phyloP scores from a whole-genome alignment of 257 asterid species.

The Solanum pennellii region DNA sequence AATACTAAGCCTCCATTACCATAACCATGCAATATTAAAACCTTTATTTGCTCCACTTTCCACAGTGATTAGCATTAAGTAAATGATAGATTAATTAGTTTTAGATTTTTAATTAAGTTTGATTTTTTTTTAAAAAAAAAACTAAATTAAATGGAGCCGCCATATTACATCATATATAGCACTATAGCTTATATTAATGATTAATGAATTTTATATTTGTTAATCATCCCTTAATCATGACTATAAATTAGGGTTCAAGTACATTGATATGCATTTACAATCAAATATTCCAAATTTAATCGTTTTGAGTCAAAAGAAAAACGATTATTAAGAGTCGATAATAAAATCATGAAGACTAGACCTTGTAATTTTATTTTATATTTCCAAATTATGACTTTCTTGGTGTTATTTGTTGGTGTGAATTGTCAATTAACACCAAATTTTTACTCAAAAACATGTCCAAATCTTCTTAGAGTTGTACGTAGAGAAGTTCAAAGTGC shows the following conservation, averaged over 20 bases:
- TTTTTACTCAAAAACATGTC: constrained; percentile 49
- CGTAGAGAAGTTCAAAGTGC: constrained; percentile 52
- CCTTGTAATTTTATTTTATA: neutral
- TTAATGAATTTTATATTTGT: neutral
- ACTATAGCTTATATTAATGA: neutral
- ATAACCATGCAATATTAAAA: neutral
- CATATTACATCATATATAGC: constrained; percentile 13
- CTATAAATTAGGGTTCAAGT: constrained; percentile 2
- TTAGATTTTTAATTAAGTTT: neutral
- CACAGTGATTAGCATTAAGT: neutral
- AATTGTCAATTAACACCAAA: constrained; percentile 43
- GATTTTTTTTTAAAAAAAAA: too few relatives aligned
- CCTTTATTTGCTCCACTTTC: neutral
- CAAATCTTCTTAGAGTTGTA: constrained; percentile 31
- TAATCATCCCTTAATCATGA: neutral
- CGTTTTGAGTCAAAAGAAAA: neutral
- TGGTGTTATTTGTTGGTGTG: constrained; percentile 22
- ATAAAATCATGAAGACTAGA: constrained; percentile 15
- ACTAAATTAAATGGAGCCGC: constrained; percentile 5
- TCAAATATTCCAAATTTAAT: neutral
- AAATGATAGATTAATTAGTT: too few relatives aligned
- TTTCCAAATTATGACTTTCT: constrained; percentile 3
- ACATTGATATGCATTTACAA: neutral
- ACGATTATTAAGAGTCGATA: neutral
- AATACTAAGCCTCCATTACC: neutral